Conservation (phyloP, 495 filamentous ascomycete genomes). For the Acidiella bohemica region DNA sequence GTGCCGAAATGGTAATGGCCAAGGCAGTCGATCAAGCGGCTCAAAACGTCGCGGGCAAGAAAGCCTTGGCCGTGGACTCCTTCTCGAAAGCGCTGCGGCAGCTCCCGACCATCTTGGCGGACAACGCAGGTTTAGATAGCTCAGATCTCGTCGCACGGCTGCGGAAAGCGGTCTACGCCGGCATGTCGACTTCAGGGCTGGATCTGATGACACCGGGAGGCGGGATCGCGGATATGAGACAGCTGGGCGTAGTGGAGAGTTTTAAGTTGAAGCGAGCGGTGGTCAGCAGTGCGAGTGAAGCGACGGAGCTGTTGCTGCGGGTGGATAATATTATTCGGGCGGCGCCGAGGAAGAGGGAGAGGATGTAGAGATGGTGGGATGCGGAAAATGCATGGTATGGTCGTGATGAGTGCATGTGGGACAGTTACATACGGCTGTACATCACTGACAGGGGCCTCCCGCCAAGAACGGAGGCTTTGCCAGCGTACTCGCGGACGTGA, state of each 20-base stretch:
- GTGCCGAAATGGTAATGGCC: constrained; percentile 97
- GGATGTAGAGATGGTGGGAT: constrained; percentile 51
- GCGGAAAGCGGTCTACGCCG: constrained; percentile 84
- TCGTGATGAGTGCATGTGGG: too few species aligned
- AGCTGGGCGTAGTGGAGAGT: constrained; percentile 92
- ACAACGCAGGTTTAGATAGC: constrained; percentile 92
- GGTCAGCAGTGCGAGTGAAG: constrained; percentile 86
- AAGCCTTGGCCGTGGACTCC: constrained; percentile 78
- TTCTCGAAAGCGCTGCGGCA: constrained; percentile 84
- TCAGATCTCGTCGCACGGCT: constrained; percentile 85
- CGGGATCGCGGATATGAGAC: constrained; percentile 90
- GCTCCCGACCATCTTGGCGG: constrained; percentile 89
- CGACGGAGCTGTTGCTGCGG: constrained; percentile 75
- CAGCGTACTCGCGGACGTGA: too few species aligned
- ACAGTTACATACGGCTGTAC: too few species aligned
- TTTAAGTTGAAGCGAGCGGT: constrained; percentile 98
- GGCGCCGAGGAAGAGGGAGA: constrained; percentile 60
- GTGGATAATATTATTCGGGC: constrained; percentile 80
- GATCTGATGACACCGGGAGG: constrained; percentile 84
- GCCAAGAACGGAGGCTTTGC: too few species aligned
- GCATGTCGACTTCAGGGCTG: constrained; percentile 79
- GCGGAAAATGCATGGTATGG: too few species aligned
- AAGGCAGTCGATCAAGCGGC: constrained; percentile 93
- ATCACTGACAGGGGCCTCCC: too few species aligned
- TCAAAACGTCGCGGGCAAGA: constrained; percentile 90